Evolutionary conservation across 306 rosid genomes (phyloP).

Genomic region (Quercus suber): DNA sequence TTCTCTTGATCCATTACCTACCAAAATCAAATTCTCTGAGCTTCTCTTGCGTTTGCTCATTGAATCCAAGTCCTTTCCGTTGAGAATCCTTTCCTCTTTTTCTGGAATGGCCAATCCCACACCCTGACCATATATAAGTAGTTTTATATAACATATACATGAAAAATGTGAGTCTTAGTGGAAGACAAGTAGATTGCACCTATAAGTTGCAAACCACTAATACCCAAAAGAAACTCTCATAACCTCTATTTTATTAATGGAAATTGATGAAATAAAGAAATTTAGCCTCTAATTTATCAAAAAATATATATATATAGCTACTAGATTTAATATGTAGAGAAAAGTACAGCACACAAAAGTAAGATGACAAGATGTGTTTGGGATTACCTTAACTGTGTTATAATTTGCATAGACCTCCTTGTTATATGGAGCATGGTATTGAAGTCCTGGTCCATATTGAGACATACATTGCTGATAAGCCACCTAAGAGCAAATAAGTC

Average conservation of each 20-base stretch:
- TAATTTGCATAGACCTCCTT: slow-evolving; percentile 13
- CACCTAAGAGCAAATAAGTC: slow-evolving; percentile 8
- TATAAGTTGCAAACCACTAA: too few relatives aligned
- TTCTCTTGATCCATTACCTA: slow-evolving; percentile 16
- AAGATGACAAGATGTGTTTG: slow-evolving; percentile 2
- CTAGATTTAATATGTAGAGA: neutral
- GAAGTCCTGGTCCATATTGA: slow-evolving; percentile 16
- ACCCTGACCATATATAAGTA: slow-evolving; percentile 34
- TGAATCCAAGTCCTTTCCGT: slow-evolving; percentile 17
- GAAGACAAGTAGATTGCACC: too few relatives aligned
- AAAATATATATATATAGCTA: neutral
- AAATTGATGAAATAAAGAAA: neutral
- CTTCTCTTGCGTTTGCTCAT: slow-evolving; percentile 10
- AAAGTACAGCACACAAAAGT: neutral
- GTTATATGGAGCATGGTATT: slow-evolving; percentile 15
- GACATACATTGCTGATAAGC: slow-evolving; percentile 19
- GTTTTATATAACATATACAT: neutral
- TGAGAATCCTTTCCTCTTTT: slow-evolving; percentile 19
- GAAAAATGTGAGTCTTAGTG: neutral
- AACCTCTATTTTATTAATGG: too few relatives aligned
- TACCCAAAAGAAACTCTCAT: neutral
- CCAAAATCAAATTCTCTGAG: slow-evolving; percentile 20
- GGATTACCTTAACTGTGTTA: slow-evolving; percentile 24
- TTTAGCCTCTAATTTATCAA: neutral
- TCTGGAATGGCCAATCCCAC: slow-evolving; percentile 21